Conservation (phyloP, 768 basidiomycete genomes). For the Tephrocybe sp. region DNA sequence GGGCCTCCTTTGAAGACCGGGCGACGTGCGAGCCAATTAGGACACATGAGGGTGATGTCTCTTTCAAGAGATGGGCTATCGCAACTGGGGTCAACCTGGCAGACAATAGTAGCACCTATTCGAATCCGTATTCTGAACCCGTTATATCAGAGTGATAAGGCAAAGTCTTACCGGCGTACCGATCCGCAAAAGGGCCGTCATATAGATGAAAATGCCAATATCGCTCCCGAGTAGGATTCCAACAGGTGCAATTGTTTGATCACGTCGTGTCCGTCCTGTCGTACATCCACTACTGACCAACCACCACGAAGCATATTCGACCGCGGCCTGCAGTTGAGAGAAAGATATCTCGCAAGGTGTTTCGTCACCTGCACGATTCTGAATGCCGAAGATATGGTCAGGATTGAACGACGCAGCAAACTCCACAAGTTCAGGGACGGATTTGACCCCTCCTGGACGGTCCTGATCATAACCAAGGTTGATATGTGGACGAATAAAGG, state of each 20-base stretch:
- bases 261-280: conserved; percentile 21
- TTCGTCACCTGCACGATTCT: conserved; percentile 24
- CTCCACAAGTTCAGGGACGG: conserved; percentile 36
- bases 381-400: conserved; percentile 34
- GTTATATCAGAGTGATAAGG: not conserved
- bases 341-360: conserved; percentile 31
- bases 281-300: conserved; percentile 27
- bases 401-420: conserved; percentile 34
- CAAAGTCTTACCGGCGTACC: conserved; percentile 31
- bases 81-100: conserved; percentile 34
- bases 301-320: conserved; percentile 34
- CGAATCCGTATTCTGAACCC: not conserved
- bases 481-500: conserved; percentile 35
- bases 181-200: conserved; percentile 33
- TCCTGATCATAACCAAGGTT: conserved; percentile 31
- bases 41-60: conserved; percentile 27
- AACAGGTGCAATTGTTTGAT: conserved; percentile 28
- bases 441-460: conserved; percentile 25
- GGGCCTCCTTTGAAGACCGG: conserved; percentile 28
- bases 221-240: conserved; percentile 37
- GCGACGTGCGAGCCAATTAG: conserved; percentile 30
- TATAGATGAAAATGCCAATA: conserved; percentile 34
- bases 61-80: conserved; percentile 32
- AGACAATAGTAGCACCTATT: conserved; percentile 34
- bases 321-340: conserved; percentile 28